A percentile compares a stretch with the other conserved stretches of the same genome.
phyloP scores from a whole-genome alignment of 345 rosid species.

The Salix dunnii region DNA sequence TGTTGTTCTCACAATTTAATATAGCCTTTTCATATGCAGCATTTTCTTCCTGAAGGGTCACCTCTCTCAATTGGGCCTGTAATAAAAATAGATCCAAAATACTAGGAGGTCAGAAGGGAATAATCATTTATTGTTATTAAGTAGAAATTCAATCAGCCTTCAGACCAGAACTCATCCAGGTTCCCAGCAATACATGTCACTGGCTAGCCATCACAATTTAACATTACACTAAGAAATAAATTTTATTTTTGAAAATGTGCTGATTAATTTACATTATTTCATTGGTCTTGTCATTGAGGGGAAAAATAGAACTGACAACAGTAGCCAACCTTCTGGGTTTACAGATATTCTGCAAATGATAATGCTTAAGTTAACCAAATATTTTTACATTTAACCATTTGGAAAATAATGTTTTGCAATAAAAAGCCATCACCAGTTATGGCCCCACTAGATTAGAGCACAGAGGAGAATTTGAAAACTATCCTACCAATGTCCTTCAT shows the following conservation, averaged over 20 bases:
- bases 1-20: constrained; percentile 62
- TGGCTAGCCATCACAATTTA: background rate
- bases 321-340: background rate
- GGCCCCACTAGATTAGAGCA: background rate
- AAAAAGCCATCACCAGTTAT: background rate
- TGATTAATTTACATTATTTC: background rate
- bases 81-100: constrained; percentile 10
- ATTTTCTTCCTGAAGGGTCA: constrained; percentile 67
- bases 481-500: background rate
- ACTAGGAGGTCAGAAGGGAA: background rate
- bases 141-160: background rate
- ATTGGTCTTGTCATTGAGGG: background rate
- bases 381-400: background rate
- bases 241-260: background rate
- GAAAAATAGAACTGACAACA: background rate
- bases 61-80: constrained; percentile 77
- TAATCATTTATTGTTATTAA: background rate
- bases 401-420: background rate
- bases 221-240: background rate
- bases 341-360: background rate
- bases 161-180: background rate
- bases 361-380: background rate
- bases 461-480: background rate
- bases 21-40: constrained; percentile 72
- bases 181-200: background rate